These are phyloP conservation scores for Eucalyptus erythrocorys DNA, from an alignment of 345 rosid species.

Conservation along the genomic window DNA sequence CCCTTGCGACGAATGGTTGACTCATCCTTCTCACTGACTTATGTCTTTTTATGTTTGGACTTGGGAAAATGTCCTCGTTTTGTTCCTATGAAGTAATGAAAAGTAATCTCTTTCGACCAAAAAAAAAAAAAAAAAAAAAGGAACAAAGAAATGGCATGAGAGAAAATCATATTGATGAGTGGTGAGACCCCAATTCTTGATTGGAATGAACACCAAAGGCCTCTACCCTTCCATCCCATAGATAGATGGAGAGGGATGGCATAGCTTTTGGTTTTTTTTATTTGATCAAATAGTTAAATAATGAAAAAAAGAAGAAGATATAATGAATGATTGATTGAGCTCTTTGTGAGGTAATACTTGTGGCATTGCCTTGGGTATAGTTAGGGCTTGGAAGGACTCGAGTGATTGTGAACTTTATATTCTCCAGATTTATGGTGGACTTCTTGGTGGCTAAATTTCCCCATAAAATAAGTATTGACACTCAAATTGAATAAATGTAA, in stretches of 20 bases:
- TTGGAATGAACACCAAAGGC: neutral
- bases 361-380: neutral
- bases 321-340: neutral
- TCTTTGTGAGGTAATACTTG: neutral
- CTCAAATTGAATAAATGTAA: neutral
- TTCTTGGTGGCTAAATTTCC: neutral
- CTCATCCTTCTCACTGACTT: too few species aligned
- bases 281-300: too few species aligned
- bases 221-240: neutral
- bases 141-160: too few species aligned
- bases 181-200: neutral
- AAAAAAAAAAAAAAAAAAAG: too few species aligned
- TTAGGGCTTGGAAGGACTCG: neutral
- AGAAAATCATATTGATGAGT: neutral
- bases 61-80: too few species aligned
- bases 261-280: too few species aligned
- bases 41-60: too few species aligned
- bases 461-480: neutral
- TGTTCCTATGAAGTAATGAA: too few species aligned
- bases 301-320: too few species aligned
- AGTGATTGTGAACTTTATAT: neutral
- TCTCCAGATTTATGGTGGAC: neutral
- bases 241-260: neutral
- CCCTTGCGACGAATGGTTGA: too few species aligned
- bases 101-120: too few species aligned